Base-by-base conservation (phyloP, 2,329 filamentous ascomycete species). In the Pyrenochaeta sp. region DNA sequence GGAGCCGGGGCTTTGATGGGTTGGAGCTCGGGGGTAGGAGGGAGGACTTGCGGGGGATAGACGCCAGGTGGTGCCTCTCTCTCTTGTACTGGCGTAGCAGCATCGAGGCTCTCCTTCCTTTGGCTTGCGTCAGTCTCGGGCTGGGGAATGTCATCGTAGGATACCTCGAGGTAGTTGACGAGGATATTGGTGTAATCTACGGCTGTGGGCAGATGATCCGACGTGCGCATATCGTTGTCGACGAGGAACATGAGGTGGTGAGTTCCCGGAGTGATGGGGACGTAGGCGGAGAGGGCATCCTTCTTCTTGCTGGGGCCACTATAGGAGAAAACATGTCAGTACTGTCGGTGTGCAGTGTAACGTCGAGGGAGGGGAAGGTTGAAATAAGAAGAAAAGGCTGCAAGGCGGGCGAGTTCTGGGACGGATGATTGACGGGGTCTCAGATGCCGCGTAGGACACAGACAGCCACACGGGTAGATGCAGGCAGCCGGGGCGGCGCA, bases 151-250 rank as follows among this genome's bases (percentile, higher is more conserved):
- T 92, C 87, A 42, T 91, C 87, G 23, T 89, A 84, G 61, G 82
- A 89, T 51, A 97, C 89, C 75, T 99, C 94, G 65, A 99, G 90
- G 69, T 97, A 99, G 74, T 99, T 99, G 73, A 99, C 93, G 13
- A 99, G 80, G 67, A 96, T 96, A 75, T 97, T 97, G 54, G 91
- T 95, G 70, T 95, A 96, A 71, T 99, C 94, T 45, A 99, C 94
- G 2, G 94, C 96, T 0, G 94, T 97, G 10, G 94, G 93, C 41
- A 96, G 79, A 53, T 88, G 84, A 48, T 89, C 85, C 11, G 90
- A 94, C 10, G 91, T 94, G 67, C 87, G 84, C 90, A 96, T 96
- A 64, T 93, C 87, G 45, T 89, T 89, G 73, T 97, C 93, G 36
- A 96, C 91, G 57, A 99, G 82, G 74, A 97, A 99, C 66, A 95